Percentiles rank a stretch among this genome's conserved stretches.
phyloP scores from a whole-genome alignment of 179 eudicot genomes.

The Silene coronaria region DNA sequence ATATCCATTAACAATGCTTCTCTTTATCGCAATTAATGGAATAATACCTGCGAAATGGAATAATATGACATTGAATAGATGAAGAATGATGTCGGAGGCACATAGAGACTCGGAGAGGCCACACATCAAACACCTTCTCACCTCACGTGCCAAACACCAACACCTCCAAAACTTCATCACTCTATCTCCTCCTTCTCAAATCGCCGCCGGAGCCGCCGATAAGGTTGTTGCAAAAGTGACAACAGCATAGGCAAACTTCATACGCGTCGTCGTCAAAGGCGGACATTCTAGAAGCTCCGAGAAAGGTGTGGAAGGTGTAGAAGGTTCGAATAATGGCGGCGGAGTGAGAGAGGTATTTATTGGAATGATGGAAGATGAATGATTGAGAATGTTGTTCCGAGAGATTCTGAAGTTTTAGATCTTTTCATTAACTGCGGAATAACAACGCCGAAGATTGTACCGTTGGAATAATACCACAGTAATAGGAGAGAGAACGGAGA shows the following conservation, averaged over 20 bases:
- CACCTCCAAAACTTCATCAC: slow-evolving; percentile 35
- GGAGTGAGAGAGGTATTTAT: slow-evolving; percentile 65
- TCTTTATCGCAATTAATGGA: no score
- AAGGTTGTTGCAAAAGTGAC: slow-evolving; percentile 67
- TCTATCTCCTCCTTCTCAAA: slow-evolving; percentile 24
- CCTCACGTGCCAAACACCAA: slow-evolving; percentile 37
- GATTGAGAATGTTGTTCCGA: slow-evolving; percentile 79
- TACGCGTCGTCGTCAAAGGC: slow-evolving; percentile 74
- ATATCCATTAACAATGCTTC: slow-evolving; percentile 93
- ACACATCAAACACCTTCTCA: slow-evolving; percentile 45
- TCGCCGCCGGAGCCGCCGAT: slow-evolving; percentile 30
- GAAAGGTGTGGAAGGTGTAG: slow-evolving; percentile 26
- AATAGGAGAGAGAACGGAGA: no score
- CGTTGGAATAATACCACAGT: no score
- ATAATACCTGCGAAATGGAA: no score
- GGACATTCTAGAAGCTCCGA: slow-evolving; percentile 7
- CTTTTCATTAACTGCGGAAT: no score
- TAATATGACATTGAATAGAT: no score
- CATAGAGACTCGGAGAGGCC: no score
- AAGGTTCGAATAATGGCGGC: slow-evolving; percentile 19
- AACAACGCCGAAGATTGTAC: no score
- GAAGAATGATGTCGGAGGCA: no score
- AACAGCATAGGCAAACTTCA: slow-evolving; percentile 85
- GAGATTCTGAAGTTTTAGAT: slow-evolving; percentile 55
- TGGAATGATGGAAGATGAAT: slow-evolving; percentile 79